Evolutionary conservation across 78 protist species (phyloP).

Genomic region (Dictyostelium discoideum): dicty_2.7 NC_007089.4:2241001-2241500

Average conservation of each 20-base stretch:
- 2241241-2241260: not conserved
- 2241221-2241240: too few species aligned
- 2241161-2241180: not conserved
- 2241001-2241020: not conserved
- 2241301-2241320: slow-evolving; percentile 57
- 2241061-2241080: slow-evolving; percentile 78
- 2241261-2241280: slow-evolving; percentile 31
- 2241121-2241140: slow-evolving; percentile 75
- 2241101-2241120: slow-evolving; percentile 20
- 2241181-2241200: not conserved
- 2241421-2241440: slow-evolving; percentile 36
- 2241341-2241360: slow-evolving; percentile 72
- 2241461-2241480: not conserved
- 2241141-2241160: not conserved
- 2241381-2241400: slow-evolving; percentile 63
- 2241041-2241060: slow-evolving; percentile 50
- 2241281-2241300: slow-evolving; percentile 51
- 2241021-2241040: slow-evolving; percentile 36
- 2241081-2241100: slow-evolving; percentile 56
- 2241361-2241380: slow-evolving; percentile 67
- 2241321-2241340: slow-evolving; percentile 47
- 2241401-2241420: slow-evolving; percentile 13
- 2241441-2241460: slow-evolving; percentile 54
- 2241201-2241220: too few species aligned
- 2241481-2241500: slow-evolving; percentile 31